Evolutionary conservation across 768 basidiomycete species (phyloP).

Genomic region (Xanthoconium purpureum): DNA sequence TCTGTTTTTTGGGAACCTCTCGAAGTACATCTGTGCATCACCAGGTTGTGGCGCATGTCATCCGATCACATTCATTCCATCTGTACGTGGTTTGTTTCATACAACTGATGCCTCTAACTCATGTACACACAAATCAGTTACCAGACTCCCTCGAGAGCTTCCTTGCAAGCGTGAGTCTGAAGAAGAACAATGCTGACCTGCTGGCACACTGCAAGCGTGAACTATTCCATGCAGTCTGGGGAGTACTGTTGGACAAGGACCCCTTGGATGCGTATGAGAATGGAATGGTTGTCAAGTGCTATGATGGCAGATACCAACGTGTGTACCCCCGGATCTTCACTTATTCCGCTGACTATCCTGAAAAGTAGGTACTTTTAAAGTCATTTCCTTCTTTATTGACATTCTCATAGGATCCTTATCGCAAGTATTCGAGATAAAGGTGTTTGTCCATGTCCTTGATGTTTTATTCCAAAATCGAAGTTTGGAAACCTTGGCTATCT

Average conservation of each 20-base stretch:
- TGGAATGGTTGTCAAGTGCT: neutral
- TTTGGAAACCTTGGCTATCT: neutral
- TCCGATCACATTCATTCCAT: constrained; percentile 1
- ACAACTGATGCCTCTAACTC: too few relatives aligned
- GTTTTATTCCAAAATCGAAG: neutral
- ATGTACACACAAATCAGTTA: neutral
- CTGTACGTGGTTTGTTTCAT: neutral
- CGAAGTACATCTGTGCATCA: neutral
- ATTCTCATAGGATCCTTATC: neutral
- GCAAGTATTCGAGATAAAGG: neutral
- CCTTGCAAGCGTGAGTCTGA: neutral
- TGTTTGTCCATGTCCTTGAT: neutral
- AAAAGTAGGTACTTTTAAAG: neutral
- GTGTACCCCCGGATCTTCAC: neutral
- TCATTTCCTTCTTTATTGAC: neutral
- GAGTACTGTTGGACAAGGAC: neutral
- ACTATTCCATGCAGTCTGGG: constrained; percentile 6
- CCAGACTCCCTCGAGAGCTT: neutral
- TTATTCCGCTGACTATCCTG: too few relatives aligned
- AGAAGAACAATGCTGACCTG: neutral
- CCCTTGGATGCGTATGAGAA: neutral
- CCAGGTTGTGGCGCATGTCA: neutral
- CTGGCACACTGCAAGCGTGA: constrained; percentile 5
- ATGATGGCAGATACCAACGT: neutral
- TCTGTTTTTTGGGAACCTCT: neutral